Conservation (phyloP, 495 filamentous ascomycete species). For the Penicillium angulare region DNA sequence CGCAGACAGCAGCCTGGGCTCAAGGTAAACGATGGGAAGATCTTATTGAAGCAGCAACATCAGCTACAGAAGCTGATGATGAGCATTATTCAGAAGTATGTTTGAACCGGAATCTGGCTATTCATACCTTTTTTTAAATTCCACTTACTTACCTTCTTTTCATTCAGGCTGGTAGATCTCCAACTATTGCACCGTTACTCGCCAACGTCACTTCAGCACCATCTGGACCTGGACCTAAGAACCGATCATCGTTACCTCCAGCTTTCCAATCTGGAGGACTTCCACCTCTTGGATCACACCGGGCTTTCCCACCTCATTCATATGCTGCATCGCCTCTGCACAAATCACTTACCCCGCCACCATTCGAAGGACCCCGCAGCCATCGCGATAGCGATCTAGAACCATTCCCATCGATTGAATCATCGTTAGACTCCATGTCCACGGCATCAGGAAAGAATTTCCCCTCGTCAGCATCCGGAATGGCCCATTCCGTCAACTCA, state of each 20-base stretch:
- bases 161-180: slow-evolving; percentile 61
- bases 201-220: slow-evolving; percentile 43
- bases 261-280: slow-evolving; percentile 41
- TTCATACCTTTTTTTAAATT: no score
- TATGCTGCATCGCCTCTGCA: slow-evolving; percentile 86
- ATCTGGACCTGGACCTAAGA: slow-evolving; percentile 37
- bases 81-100: slow-evolving; percentile 66
- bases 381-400: slow-evolving; percentile 57
- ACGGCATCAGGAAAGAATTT: slow-evolving; percentile 60
- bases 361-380: slow-evolving; percentile 57
- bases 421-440: slow-evolving; percentile 56
- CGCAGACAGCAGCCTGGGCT: slow-evolving; percentile 62
- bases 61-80: slow-evolving; percentile 83
- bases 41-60: slow-evolving; percentile 86
- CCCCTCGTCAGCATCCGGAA: slow-evolving; percentile 53
- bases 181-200: slow-evolving; percentile 48
- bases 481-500: slow-evolving; percentile 45
- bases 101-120: no score
- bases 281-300: slow-evolving; percentile 44
- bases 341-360: slow-evolving; percentile 78
- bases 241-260: slow-evolving; percentile 78
- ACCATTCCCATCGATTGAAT: slow-evolving; percentile 84
- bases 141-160: no score
- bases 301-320: slow-evolving; percentile 59
- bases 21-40: slow-evolving; percentile 93